A percentile compares a stretch with the other conserved stretches of the same genome.
These are phyloP conservation scores for Quercus glauca DNA, from an alignment of 306 rosid genomes.

Conservation along the genomic window DNA sequence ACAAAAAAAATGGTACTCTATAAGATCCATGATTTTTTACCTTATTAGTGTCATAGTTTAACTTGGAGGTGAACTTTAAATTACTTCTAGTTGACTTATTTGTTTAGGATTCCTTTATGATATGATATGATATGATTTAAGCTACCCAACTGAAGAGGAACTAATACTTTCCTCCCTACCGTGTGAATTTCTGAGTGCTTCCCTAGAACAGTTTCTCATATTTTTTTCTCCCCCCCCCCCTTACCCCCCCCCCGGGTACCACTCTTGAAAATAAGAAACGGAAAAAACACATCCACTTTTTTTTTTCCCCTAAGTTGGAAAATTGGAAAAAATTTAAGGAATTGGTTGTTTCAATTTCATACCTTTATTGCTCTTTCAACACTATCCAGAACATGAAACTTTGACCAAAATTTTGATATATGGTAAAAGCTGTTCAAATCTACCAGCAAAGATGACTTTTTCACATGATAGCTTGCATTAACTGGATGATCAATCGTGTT, in stretches of 20 bases:
- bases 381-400: not conserved
- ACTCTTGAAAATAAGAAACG: not conserved
- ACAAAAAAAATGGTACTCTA: not conserved
- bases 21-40: not conserved
- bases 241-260: not conserved
- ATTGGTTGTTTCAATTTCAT: not conserved
- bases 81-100: not conserved
- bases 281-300: not conserved
- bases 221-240: accelerated
- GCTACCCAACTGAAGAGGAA: not conserved
- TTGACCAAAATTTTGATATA: not conserved
- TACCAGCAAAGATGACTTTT: not conserved
- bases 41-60: slow-evolving; percentile 14
- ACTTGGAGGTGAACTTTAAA: not conserved
- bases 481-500: not conserved
- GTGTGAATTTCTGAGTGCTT: not conserved
- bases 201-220: not conserved
- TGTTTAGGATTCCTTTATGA: not conserved
- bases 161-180: not conserved
- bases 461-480: not conserved
- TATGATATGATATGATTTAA: not conserved
- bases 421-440: not conserved
- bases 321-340: not conserved
- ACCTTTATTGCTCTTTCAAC: not conserved
- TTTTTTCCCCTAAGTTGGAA: not conserved